Evolutionary conservation across 768 basidiomycete genomes (phyloP).

Genomic region (Boletus bicolor): DNA sequence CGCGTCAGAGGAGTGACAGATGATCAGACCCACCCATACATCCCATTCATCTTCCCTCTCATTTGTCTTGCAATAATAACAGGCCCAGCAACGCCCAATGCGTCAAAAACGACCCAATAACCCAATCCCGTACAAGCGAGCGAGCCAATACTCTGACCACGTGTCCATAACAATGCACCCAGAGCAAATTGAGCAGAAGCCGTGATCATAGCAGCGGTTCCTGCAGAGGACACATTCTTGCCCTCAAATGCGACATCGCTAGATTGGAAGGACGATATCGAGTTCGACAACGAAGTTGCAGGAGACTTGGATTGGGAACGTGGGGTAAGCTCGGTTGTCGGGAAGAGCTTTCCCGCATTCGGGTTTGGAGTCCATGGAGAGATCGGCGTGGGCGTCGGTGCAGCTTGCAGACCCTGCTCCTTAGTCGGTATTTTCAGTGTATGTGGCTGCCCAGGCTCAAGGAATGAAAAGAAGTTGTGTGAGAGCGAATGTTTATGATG

Average conservation of each 20-base stretch:
- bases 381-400: conserved; percentile 56
- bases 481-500: conserved; percentile 94
- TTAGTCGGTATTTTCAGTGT: conserved; percentile 11
- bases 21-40: conserved; percentile 58
- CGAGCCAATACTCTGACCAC: conserved; percentile 85
- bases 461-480: conserved; percentile 94
- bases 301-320: conserved; percentile 27
- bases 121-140: conserved; percentile 87
- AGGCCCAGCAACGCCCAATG: conserved; percentile 66
- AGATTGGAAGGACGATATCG: conserved; percentile 1
- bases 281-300: conserved; percentile 12
- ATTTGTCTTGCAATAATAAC: conserved; percentile 37
- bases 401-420: conserved; percentile 46
- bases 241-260: neutral
- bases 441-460: conserved; percentile 60
- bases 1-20: conserved; percentile 19
- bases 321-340: conserved; percentile 10
- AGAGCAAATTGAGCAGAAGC: conserved; percentile 53
- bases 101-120: conserved; percentile 96
- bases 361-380: conserved; percentile 70
- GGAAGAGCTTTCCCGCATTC: conserved; percentile 2
- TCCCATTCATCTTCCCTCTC: conserved; percentile 28
- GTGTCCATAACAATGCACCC: conserved; percentile 81
- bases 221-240: conserved; percentile 19
- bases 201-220: conserved; percentile 19